A percentile compares a stretch with the other conserved stretches of the same genome.
These are phyloP conservation scores for Exophiala calicioides DNA, from an alignment of 2,329 filamentous ascomycete species.

Conservation along the genomic window DNA sequence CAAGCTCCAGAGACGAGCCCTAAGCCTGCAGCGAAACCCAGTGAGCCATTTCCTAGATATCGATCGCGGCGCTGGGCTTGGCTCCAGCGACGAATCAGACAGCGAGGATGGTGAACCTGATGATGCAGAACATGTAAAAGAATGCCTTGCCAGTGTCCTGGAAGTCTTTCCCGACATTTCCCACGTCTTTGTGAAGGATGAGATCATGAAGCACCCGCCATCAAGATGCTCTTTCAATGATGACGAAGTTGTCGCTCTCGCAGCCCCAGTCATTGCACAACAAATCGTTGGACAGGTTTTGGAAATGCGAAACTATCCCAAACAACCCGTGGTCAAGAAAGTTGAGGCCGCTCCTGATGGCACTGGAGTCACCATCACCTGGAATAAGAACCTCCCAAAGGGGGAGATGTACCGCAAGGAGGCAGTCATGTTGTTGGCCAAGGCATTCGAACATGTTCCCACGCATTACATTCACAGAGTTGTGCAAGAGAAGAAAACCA, in stretches of 20 bases:
- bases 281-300: constrained; percentile 47
- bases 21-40: constrained; percentile 12
- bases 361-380: constrained; percentile 36
- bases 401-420: constrained; percentile 27
- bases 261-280: constrained; percentile 23
- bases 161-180: constrained; percentile 52
- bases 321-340: constrained; percentile 36
- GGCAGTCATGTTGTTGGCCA: constrained; percentile 32
- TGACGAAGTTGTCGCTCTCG: constrained; percentile 2
- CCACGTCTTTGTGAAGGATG: constrained; percentile 40
- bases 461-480: constrained; percentile 27
- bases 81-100: constrained; percentile 11
- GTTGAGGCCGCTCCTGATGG: constrained; percentile 37
- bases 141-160: constrained; percentile 40
- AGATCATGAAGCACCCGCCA: constrained; percentile 20
- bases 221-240: constrained; percentile 18
- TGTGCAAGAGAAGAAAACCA: constrained; percentile 26
- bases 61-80: constrained; percentile 9
- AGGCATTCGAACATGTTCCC: constrained; percentile 28
- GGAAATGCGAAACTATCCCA: constrained; percentile 45
- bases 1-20: constrained; percentile 9
- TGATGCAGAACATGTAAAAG: constrained; percentile 6
- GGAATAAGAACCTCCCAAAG: constrained; percentile 23
- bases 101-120: background rate
- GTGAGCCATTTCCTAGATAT: too few relatives aligned